Evolutionary conservation across 345 rosid genomes (phyloP).

Genomic region (Iberis pinnata): DNA sequence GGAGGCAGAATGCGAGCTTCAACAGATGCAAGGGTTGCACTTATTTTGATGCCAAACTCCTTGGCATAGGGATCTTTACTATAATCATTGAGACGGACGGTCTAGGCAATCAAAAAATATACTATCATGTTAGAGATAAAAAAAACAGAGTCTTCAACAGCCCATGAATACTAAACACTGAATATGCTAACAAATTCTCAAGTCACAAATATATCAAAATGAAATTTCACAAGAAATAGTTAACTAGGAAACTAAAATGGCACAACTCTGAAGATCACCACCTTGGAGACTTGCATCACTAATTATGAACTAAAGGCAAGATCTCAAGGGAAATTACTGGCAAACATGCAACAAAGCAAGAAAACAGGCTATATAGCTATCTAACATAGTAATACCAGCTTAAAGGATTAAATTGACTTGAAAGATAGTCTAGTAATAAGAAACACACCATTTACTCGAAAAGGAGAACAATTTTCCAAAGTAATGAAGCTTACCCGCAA

Average conservation of each 20-base stretch:
- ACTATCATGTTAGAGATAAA: conserved; percentile 2
- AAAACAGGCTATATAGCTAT: background rate
- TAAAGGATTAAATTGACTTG: no score
- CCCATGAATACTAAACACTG: background rate
- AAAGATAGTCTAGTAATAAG: no score
- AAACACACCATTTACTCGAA: background rate
- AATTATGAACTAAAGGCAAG: no score
- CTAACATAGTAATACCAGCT: no score
- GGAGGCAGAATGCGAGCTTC: conserved; percentile 97
- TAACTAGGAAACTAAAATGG: background rate
- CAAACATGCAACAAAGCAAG: background rate
- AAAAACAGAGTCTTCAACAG: background rate
- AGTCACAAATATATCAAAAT: no score
- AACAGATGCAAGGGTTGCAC: conserved; percentile 77
- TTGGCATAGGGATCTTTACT: conserved; percentile 69
- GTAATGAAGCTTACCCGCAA: conserved; percentile 40
- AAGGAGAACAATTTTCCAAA: background rate
- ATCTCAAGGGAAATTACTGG: conserved; percentile 1
- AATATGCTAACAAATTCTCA: background rate
- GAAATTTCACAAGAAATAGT: background rate
- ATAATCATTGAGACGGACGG: conserved; percentile 72
- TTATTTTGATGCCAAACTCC: conserved; percentile 94
- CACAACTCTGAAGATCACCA: no score
- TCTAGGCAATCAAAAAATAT: conserved; percentile 34
- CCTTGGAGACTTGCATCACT: background rate